phyloP scores from a whole-genome alignment of 1,284 basidiomycete genomes.

The Apiotrichum porosum region DNA sequence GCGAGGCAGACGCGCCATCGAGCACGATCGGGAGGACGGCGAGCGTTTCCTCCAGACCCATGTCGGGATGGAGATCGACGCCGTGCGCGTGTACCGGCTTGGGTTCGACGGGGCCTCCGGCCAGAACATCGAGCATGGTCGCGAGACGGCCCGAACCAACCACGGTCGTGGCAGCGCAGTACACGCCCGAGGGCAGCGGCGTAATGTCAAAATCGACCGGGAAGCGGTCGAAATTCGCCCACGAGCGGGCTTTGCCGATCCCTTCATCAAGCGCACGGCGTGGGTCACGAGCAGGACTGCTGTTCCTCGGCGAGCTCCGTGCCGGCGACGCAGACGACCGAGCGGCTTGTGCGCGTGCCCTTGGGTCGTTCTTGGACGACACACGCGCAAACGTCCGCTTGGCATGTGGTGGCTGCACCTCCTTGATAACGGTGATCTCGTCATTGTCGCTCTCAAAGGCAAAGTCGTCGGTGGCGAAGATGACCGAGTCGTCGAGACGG shows the following conservation, averaged over 20 bases:
- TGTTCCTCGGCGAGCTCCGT: neutral
- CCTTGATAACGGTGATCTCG: constrained; percentile 7
- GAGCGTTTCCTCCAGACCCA: constrained; percentile 17
- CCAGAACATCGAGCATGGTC: constrained; percentile 12
- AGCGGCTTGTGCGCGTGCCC: too few species aligned
- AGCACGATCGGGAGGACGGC: constrained; percentile 29
- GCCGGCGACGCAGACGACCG: neutral
- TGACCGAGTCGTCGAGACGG: constrained; percentile 36
- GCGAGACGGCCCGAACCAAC: constrained; percentile 3
- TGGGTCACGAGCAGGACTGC: neutral
- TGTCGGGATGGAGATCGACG: constrained; percentile 19
- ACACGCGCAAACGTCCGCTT: constrained; percentile 1
- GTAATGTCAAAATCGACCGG: constrained; percentile 45
- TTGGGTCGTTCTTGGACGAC: neutral
- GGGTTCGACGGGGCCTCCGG: constrained; percentile 1
- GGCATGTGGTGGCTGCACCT: neutral
- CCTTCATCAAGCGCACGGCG: constrained; percentile 26
- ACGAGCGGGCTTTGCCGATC: constrained; percentile 43
- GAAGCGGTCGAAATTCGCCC: constrained; percentile 45
- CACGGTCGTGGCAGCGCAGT: constrained; percentile 11
- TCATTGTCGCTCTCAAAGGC: constrained; percentile 28
- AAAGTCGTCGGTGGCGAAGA: constrained; percentile 40
- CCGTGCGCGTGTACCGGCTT: constrained; percentile 11
- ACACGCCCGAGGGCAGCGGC: constrained; percentile 43
- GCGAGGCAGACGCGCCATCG: constrained; percentile 16